A percentile compares a stretch with the other conserved stretches of the same genome.
Evolutionary conservation across 768 basidiomycete genomes (phyloP).

Genomic region (Lentinula detonsa): DNA sequence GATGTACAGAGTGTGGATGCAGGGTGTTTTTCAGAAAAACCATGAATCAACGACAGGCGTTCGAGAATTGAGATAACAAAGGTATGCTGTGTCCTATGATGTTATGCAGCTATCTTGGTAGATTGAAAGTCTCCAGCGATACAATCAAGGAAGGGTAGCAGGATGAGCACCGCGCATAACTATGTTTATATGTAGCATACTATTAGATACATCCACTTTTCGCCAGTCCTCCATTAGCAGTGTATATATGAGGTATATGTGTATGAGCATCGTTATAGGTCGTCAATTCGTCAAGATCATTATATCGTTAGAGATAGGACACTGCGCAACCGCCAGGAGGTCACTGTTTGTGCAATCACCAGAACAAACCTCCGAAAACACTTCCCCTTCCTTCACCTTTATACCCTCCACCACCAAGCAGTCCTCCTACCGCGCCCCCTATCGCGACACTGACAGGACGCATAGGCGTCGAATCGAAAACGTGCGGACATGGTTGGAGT

Average conservation of each 20-base stretch:
- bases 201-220: too few species aligned
- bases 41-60: too few species aligned
- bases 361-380: conserved; percentile 39
- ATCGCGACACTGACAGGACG: conserved; percentile 51
- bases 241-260: too few species aligned
- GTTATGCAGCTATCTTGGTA: too few species aligned
- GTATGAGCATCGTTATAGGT: neutral
- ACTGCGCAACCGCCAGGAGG: too few species aligned
- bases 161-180: too few species aligned
- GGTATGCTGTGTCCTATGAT: too few species aligned
- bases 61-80: too few species aligned
- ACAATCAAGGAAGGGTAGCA: too few species aligned
- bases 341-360: conserved; percentile 15
- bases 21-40: conserved; percentile 67
- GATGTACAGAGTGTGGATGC: conserved; percentile 98
- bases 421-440: conserved; percentile 26
- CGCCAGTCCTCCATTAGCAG: too few species aligned
- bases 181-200: too few species aligned
- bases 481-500: conserved; percentile 74
- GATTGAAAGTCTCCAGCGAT: too few species aligned
- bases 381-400: conserved; percentile 25
- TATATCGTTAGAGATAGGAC: neutral
- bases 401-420: conserved; percentile 34
- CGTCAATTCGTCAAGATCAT: neutral
- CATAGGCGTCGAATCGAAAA: conserved; percentile 61